Evolutionary conservation across 176 grass and related monocot genomes (phyloP).

Genomic region (Microstegium vimineum): DNA sequence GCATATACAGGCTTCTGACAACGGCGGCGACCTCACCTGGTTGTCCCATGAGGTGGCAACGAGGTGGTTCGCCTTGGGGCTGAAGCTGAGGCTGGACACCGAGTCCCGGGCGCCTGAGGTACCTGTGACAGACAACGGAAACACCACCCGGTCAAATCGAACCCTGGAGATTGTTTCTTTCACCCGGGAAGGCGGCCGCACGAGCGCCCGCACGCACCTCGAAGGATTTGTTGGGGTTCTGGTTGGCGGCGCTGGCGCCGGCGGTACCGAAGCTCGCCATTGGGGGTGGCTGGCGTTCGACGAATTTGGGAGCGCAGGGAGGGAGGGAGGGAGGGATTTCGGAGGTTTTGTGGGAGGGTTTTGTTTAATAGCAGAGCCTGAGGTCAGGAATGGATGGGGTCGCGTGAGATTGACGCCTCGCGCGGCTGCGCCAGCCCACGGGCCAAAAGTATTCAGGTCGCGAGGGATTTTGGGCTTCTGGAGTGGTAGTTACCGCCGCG

Average conservation of each 20-base stretch:
- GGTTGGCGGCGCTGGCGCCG: slow-evolving; percentile 33
- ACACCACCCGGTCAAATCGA: slow-evolving; percentile 9
- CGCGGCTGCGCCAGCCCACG: background rate
- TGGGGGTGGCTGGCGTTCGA: background rate
- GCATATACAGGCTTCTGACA: background rate
- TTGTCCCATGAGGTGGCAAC: slow-evolving; percentile 91
- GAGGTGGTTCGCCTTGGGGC: slow-evolving; percentile 68
- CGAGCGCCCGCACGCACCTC: slow-evolving; percentile 29
- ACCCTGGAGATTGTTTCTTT: background rate
- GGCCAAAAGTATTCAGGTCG: background rate
- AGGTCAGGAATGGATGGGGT: too few relatives aligned
- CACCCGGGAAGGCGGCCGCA: background rate
- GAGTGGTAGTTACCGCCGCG: too few relatives aligned
- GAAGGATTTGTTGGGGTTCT: slow-evolving; percentile 71
- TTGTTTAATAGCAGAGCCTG: slow-evolving; percentile 13
- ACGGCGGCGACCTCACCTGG: slow-evolving; percentile 34
- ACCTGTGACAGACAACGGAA: slow-evolving; percentile 8
- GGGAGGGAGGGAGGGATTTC: background rate
- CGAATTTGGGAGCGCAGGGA: too few relatives aligned
- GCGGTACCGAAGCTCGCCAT: slow-evolving; percentile 52
- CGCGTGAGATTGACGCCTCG: slow-evolving; percentile 11
- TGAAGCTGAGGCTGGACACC: slow-evolving; percentile 83
- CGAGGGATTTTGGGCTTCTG: background rate
- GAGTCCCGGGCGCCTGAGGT: slow-evolving; percentile 47
- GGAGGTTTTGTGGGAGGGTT: slow-evolving; percentile 7